phyloP scores from a whole-genome alignment of 2,329 filamentous ascomycete genomes.

The Calonectria crousiana region DNA sequence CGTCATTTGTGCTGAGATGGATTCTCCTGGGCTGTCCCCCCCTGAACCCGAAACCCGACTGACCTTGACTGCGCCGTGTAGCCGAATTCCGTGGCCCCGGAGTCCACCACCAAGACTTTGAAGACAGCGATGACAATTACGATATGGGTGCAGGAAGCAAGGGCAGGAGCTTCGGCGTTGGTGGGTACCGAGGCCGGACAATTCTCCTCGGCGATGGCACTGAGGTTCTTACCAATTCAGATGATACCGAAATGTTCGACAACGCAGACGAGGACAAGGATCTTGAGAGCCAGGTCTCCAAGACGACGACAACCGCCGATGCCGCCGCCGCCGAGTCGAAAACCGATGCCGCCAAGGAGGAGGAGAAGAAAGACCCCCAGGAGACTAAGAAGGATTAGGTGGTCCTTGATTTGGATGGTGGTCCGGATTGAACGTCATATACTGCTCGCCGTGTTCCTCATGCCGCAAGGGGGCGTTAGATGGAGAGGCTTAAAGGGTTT shows the following conservation, averaged over 20 bases:
- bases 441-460: constrained; percentile 38
- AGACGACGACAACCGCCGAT: constrained; percentile 54
- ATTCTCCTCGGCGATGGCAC: constrained; percentile 97
- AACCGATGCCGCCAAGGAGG: constrained; percentile 37
- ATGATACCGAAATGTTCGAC: constrained; percentile 95
- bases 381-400: constrained; percentile 54
- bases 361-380: constrained; percentile 44
- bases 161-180: constrained; percentile 71
- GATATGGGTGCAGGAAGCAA: constrained; percentile 79
- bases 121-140: constrained; percentile 83
- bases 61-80: constrained; percentile 49
- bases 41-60: constrained; percentile 25
- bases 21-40: constrained; percentile 6
- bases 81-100: constrained; percentile 88
- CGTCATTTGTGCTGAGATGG: constrained; percentile 34
- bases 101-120: constrained; percentile 80
- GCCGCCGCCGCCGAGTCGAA: constrained; percentile 42
- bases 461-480: constrained; percentile 27
- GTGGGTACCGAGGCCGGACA: constrained; percentile 85
- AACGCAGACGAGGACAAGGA: constrained; percentile 88
- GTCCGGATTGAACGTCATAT: constrained; percentile 34
- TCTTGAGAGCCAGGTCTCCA: constrained; percentile 84
- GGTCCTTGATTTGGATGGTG: constrained; percentile 38
- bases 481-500: constrained; percentile 25
- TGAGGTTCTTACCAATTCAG: constrained; percentile 88